Evolutionary conservation across 2,329 filamentous ascomycete species (phyloP), one percentile per base, ranked within the genome.

Genomic region (Aspergillus pseudoglaucus): DNA sequence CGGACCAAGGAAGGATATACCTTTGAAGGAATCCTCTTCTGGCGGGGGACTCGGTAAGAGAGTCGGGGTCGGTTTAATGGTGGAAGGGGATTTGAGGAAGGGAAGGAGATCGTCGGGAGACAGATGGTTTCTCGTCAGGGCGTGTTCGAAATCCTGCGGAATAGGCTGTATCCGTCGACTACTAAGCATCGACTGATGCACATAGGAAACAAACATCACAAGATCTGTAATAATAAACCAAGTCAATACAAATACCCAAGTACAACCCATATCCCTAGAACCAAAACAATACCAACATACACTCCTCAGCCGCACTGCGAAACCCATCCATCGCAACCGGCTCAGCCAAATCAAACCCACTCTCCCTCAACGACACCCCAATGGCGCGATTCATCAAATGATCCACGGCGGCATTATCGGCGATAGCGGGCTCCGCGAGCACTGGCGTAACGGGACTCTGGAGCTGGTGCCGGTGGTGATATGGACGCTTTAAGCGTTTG

Each of bases 271-370:
- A 22, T 15, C 17, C 33, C n/a, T 17, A 37, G 33, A 18, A 37
- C 35, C 7, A 38, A 38, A 25, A n/a, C 43, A 41, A 27, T 35
- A 10, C 38, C 15, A 53, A 61, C 77, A 58, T 78, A 82, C 79
- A 83, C 62, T 81, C 78, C 65, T 84, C 79, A 18, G 76, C 72
- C 38, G 76, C 67, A 47, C 69, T 71, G 46, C 76, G 69, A 51
- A 84, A 76, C 55, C 73, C 71, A 56, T 83, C 77, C 53, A 84
- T 58, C 37, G 79, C 82, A 20, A 74, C 70, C 8, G 79, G 74
- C 46, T 74, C 73, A 20, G 77, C 77, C 47, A 73, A 61, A 27
- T 79, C 76, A 58, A 81, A 83, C 3, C 80, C 81, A 18, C 70
- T 70, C 47, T 73, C 67, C 45, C 66, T 70, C 54, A 81, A 69